Evolutionary conservation across 257 asterid genomes (phyloP), one percentile per base, ranked within the genome.

Genomic region (Gentiana dahurica): DNA sequence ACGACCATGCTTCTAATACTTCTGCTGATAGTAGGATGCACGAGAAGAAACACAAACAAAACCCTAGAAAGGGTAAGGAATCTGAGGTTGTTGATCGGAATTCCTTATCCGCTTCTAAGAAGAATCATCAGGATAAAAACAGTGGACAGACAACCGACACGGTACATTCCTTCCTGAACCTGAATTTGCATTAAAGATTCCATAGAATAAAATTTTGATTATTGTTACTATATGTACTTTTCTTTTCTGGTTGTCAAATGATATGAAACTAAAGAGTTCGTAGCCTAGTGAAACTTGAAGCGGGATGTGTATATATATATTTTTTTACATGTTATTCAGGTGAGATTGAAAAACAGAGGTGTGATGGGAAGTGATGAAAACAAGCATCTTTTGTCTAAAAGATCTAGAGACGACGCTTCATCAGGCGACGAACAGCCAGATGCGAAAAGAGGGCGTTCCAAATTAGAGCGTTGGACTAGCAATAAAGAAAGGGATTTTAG

Each of bases 401-500:
- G 70, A 8, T 65, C 64, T 4, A 70, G 69, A 61, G 85, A 76
- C 34, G 95, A 80, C 44, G 79, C 72, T 56, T 76, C 84, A 57
- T 77, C 87, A 9, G 97, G 83, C 4, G 95, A 89, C 1, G 91
- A 82, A 62, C 77, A 64, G 56, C 52, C 67, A 50, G 77, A 50
- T 34, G 77, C 91, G 6, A 81, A 69, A 74, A 81, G 72, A 67
- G 97, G 94, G 36, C 97, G 91, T 47, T 85, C 97, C 63, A 89
- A 89, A 77, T 63, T 90, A 57, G 98, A 90, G 67, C 76, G 96
- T 15, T 90, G 98, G 96, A 68, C 89, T 6, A 90, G 95, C 78
- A 90, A 90, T 51, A 82, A 81, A 75, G 98, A 90, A 67, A 79
- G 72, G 70, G 95, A 87, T 50, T 81, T 81, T 33, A 65, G 69